Percentiles rank a stretch among this genome's conserved stretches.
Conservation (phyloP, 257 asterid genomes). For the Solanum peruvianum region DNA sequence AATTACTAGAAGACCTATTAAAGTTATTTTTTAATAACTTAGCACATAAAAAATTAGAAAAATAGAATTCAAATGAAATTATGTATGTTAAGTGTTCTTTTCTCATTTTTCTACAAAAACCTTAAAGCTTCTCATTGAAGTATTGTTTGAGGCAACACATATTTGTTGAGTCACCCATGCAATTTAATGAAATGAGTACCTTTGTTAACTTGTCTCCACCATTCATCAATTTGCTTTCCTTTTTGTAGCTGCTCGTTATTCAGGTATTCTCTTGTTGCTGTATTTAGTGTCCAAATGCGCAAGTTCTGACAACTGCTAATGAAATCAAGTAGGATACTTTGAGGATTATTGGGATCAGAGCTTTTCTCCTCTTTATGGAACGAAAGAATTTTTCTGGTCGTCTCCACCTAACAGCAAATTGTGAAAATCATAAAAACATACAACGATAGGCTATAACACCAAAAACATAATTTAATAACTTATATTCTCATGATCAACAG, state of each 20-base stretch:
- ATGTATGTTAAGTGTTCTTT: no score
- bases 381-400: constrained; percentile 81
- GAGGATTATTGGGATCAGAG: constrained; percentile 83
- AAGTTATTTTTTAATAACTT: not conserved
- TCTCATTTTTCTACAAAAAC: not conserved
- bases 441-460: not conserved
- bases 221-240: constrained; percentile 98
- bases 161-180: not conserved
- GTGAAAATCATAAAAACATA: not conserved
- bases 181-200: constrained; percentile 30
- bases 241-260: constrained; percentile 93
- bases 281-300: constrained; percentile 84
- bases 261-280: constrained; percentile 83
- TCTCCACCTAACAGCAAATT: constrained; percentile 69
- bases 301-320: constrained; percentile 97
- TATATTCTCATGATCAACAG: not conserved
- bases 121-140: not conserved
- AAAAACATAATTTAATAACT: not conserved
- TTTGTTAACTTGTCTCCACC: constrained; percentile 97
- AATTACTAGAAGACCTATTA: no score
- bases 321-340: constrained; percentile 86
- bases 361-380: constrained; percentile 87
- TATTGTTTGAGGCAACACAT: not conserved
- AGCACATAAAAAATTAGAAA: not conserved
- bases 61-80: not conserved